Evolutionary conservation across 2,329 filamentous ascomycete species (phyloP).

Genomic region (Alternaria infectoria): DNA sequence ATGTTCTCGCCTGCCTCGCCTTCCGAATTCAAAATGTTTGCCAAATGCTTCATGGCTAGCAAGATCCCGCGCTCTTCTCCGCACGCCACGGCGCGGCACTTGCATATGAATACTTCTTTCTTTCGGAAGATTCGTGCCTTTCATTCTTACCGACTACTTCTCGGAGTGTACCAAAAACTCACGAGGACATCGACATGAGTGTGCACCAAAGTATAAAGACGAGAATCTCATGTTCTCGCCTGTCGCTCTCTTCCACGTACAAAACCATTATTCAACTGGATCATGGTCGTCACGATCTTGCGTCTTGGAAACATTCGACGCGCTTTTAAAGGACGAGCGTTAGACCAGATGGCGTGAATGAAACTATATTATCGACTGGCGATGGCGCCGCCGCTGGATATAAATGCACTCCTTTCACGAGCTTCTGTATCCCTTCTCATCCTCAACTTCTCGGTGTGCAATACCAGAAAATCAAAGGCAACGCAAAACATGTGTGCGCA

Average conservation of each 20-base stretch:
- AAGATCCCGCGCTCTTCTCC: background rate
- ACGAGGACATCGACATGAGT: no score
- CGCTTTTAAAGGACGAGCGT: no score
- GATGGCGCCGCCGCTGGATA: background rate
- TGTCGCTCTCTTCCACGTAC: background rate
- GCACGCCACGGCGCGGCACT: background rate
- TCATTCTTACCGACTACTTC: background rate
- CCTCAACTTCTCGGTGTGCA: no score
- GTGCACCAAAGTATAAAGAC: background rate
- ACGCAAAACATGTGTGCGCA: no score
- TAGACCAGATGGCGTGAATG: no score
- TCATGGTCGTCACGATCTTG: background rate
- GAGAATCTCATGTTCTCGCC: background rate
- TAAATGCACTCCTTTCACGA: background rate
- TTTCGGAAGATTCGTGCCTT: fast-evolving
- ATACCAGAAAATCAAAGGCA: no score
- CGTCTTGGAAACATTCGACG: background rate
- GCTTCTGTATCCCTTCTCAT: fast-evolving
- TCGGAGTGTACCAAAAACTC: background rate
- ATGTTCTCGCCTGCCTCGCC: no score
- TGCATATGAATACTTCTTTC: background rate
- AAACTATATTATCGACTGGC: no score
- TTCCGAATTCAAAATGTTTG: no score
- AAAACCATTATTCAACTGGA: background rate
- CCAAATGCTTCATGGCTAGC: no score